Evolutionary conservation across 345 rosid species (phyloP), one percentile per base, ranked within the genome.

Genomic region (Gossypium longicalyx): DNA sequence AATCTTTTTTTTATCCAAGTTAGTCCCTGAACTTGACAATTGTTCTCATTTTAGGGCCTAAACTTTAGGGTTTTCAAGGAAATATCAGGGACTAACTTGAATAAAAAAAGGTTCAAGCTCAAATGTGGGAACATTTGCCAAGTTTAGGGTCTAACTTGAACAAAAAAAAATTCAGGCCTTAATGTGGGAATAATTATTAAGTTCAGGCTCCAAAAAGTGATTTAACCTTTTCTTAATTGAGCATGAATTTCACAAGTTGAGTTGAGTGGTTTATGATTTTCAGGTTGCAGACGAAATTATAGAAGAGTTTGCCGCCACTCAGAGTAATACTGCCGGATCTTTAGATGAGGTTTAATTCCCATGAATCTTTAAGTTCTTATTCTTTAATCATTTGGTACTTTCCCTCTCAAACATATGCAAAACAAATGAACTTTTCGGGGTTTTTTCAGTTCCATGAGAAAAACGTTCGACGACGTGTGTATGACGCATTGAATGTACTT

Each of bases 231-330:
- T 64, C 68, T 41, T 17, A 64, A 41, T 12, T 25, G 43, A 3
- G 15, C 22, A 13, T 1, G 17, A 53, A 38, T 49, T 49, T 51
- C 16, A 60, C 11, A 20, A 34, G 2, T 71, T 71, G 20, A 56
- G 61, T 29, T 34, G 41, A 34, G 41, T 34, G 72, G 54, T 49
- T 76, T 80, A 15, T 80, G 75, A 53, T 70, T 51, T 73, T 2
- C 80, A 82, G 88, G 86, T 82, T 73, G 86, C 86, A 0, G 84
- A 83, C 43, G 84, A 85, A 73, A 79, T 85, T 6, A 75, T 78
- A 16, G 80, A 82, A 5, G 86, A 83, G 67, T 81, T 83, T 75
- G 81, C 84, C 7, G 20, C 71, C 10, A 76, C 61, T 49, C 71
- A 77, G 75, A 74, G 58, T 73, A 75, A 75, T 29, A 3, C 59